Evolutionary conservation across 495 filamentous ascomycete species (phyloP).

Genomic region (Pseudotulostoma volvatum): DNA sequence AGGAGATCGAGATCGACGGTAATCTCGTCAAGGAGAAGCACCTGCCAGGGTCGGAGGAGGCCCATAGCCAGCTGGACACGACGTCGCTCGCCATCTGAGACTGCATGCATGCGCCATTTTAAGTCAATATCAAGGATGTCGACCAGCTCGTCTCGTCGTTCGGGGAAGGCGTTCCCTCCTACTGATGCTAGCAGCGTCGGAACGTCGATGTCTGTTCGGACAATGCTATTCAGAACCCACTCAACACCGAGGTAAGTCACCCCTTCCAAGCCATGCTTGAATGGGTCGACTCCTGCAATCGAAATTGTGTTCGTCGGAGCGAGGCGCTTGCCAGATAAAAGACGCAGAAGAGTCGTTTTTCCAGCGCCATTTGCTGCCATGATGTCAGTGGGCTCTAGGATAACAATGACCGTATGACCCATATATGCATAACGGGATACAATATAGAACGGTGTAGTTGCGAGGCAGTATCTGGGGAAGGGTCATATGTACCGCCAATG

Average conservation of each 20-base stretch:
- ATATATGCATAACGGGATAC: too few species aligned
- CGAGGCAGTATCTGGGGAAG: conserved; percentile 2
- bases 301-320: conserved; percentile 55
- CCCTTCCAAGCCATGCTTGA: conserved; percentile 71
- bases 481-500: conserved; percentile 52
- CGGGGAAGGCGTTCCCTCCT: conserved; percentile 68
- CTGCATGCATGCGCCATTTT: conserved; percentile 85
- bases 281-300: conserved; percentile 75
- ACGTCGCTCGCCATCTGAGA: conserved; percentile 78
- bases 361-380: conserved; percentile 77
- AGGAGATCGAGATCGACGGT: conserved; percentile 92
- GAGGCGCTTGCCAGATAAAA: conserved; percentile 84
- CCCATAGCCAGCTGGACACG: conserved; percentile 96
- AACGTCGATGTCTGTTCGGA: conserved; percentile 87
- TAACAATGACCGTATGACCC: not conserved
- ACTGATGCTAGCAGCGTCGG: conserved; percentile 68
- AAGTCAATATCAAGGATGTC: conserved; percentile 82
- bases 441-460: not conserved
- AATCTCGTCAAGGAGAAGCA: conserved; percentile 88
- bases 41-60: conserved; percentile 77
- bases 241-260: conserved; percentile 95
- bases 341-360: conserved; percentile 86
- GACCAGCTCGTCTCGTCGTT: conserved; percentile 72
- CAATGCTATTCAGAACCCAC: conserved; percentile 97
- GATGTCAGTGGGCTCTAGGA: not conserved